Evolutionary conservation across 1,284 basidiomycete genomes (phyloP), one percentile per base, ranked within the genome.

Genomic region (Earliella scabrosa): DNA sequence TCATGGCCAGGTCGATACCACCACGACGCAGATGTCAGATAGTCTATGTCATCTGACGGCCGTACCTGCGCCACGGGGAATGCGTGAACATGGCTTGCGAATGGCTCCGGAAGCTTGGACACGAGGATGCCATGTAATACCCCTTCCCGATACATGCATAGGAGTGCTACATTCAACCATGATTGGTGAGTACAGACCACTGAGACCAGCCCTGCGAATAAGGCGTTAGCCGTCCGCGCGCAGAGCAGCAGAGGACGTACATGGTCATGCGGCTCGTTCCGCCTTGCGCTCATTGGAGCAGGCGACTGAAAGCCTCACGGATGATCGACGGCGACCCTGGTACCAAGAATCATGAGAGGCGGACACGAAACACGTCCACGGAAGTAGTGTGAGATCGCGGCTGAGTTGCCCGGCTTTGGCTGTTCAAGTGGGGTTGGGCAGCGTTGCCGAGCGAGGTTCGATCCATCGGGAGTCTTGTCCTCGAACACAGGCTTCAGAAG

Each of bases 1-100:
- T 59, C 47, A n/a, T 59, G 51, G 58, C 58, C 13, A 59, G 54
- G 54, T 59, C 14, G 40, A 45, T 36, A 2, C 11, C 16, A 14
- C 13, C 40, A 21, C 9, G 2, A 14, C 27, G 29, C 11, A 16
- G 27, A 20, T 35, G 29, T 40, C 38, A 43, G 18, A n/a, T 24
- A 4, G 14, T 29, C 29, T 32, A n/a, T 31, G n/a, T n/a, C 21
- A n/a, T 24, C 51, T 49, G 24, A 47, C 26, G 18, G 18, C 39
- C 21, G 21, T 32, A 18, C 21, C 21, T 26, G 18, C 24, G 2
- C 10, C 41, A 21, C 31, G 53, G 58, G 41, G 38, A 59, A 59
- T 18, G 58, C 58, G n/a, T 46, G 58, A 23, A 50, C 24, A 24
- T 44, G 36, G 7, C 43, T 59, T 32, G 50, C 50, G 18, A 43